Conservation (phyloP, 306 rosid species). For the Glycyrrhiza uralensis region DNA sequence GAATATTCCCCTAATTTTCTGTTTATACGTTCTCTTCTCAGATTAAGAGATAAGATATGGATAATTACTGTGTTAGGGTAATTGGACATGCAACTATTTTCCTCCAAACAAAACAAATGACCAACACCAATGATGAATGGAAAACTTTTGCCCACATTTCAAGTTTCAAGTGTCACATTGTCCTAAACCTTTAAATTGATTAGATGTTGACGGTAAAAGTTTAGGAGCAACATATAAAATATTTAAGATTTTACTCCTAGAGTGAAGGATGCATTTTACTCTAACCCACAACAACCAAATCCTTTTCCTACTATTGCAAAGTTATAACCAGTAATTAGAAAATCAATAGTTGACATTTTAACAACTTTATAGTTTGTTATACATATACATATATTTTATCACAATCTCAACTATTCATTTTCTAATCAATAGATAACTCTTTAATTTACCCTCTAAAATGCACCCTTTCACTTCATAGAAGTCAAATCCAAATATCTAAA, state of each 20-base stretch:
- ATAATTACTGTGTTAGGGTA: neutral
- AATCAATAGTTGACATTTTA: neutral
- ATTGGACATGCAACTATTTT: neutral
- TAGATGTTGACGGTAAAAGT: neutral
- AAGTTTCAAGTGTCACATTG: neutral
- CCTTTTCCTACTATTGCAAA: neutral
- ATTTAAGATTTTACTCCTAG: neutral
- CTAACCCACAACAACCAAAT: neutral
- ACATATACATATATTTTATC: neutral
- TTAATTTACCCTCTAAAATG: neutral
- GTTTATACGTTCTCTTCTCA: constrained; percentile 16
- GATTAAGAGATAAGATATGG: neutral
- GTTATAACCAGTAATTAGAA: neutral
- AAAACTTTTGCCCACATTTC: neutral
- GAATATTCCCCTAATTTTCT: constrained; percentile 8
- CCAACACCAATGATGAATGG: neutral
- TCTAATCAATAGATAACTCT: neutral
- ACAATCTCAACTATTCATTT: neutral
- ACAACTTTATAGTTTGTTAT: neutral
- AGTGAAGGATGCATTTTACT: neutral
- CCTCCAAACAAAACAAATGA: constrained; percentile 17
- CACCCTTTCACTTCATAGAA: neutral
- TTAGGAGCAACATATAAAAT: neutral
- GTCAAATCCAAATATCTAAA: neutral
- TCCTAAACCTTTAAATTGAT: constrained; percentile 15